Conservation (phyloP, 768 basidiomycete species). For the Mycena amicta region DNA sequence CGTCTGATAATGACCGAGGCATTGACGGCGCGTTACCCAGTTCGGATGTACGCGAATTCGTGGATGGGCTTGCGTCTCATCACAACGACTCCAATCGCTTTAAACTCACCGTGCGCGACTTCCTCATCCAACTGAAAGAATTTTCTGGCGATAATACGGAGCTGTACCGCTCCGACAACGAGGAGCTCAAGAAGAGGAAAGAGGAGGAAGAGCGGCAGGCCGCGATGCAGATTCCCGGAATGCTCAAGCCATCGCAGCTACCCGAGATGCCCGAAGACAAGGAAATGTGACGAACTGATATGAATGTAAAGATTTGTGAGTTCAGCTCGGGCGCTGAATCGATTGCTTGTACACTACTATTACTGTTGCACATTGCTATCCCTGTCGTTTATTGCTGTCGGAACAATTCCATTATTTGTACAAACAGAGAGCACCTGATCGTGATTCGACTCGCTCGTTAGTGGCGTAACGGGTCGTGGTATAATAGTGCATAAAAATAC, state of each 20-base stretch:
- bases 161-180: slow-evolving; percentile 91
- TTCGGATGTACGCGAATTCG: slow-evolving; percentile 56
- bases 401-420: not conserved
- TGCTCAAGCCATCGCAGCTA: slow-evolving; percentile 92
- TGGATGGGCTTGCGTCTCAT: slow-evolving; percentile 66
- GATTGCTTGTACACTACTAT: not conserved
- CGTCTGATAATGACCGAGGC: too few species aligned
- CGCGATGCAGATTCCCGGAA: slow-evolving; percentile 92
- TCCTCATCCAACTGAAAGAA: slow-evolving; percentile 96
- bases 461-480: not conserved
- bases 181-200: slow-evolving; percentile 76
- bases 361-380: not conserved
- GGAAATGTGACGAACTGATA: slow-evolving; percentile 60
- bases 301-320: slow-evolving; percentile 1
- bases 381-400: not conserved
- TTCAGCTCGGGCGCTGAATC: too few species aligned
- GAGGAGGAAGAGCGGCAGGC: slow-evolving; percentile 83
- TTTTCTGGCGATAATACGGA: slow-evolving; percentile 95
- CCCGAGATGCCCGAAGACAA: slow-evolving; percentile 63
- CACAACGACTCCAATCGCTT: slow-evolving; percentile 84
- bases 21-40: too few species aligned
- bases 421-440: not conserved
- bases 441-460: not conserved
- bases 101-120: slow-evolving; percentile 93
- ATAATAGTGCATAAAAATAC: not conserved